Evolutionary conservation across 2,329 filamentous ascomycete species (phyloP).

Genomic region (Venturia aucupariae): DNA sequence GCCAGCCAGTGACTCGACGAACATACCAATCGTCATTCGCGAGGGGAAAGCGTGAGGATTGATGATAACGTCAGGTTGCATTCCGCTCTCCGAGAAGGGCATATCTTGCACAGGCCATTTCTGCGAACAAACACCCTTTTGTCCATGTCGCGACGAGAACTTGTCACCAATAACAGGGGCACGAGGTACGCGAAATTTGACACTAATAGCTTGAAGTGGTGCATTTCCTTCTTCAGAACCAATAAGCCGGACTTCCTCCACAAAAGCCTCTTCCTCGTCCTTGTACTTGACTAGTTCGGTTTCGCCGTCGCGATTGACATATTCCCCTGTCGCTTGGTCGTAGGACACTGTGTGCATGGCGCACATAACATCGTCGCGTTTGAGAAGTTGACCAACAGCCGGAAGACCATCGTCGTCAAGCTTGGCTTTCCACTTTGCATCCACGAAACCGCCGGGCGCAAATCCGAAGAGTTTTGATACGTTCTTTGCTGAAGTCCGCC

Average conservation of each 20-base stretch:
- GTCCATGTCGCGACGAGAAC: conserved; percentile 95
- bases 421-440: conserved; percentile 58
- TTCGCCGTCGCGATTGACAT: conserved; percentile 75
- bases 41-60: conserved; percentile 99
- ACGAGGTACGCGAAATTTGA: conserved; percentile 88
- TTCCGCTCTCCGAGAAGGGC: conserved; percentile 93
- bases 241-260: conserved; percentile 88
- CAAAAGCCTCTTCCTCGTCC: conserved; percentile 75
- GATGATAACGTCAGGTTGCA: conserved; percentile 96
- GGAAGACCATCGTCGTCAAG: conserved; percentile 86
- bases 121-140: conserved; percentile 94
- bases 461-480: conserved; percentile 85
- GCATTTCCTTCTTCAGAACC: conserved; percentile 76
- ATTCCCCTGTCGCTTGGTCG: conserved; percentile 60
- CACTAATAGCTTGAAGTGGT: conserved; percentile 75
- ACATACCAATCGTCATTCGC: conserved; percentile 99
- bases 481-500: conserved; percentile 55
- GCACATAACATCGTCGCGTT: conserved; percentile 74
- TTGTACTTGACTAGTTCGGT: conserved; percentile 94
- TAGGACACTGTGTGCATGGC: conserved; percentile 83
- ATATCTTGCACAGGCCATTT: conserved; percentile 92
- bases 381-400: conserved; percentile 65
- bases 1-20: conserved; percentile 91
- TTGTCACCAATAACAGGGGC: conserved; percentile 95
- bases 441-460: conserved; percentile 65